phyloP scores from a whole-genome alignment of 495 filamentous ascomycete species.

The Penicillium cataractarum region DNA sequence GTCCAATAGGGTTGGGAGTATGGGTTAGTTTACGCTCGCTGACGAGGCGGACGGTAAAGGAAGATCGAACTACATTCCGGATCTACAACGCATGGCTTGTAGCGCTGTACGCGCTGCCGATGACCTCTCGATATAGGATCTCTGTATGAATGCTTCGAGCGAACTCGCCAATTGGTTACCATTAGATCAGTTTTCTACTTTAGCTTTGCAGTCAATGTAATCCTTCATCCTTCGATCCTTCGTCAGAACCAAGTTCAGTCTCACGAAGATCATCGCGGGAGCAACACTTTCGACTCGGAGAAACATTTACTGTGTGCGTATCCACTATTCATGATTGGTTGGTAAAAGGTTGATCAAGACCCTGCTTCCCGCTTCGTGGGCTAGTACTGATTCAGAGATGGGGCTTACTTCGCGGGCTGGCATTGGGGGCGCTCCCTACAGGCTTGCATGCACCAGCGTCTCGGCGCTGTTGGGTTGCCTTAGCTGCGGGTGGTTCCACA shows the following conservation, averaged over 20 bases:
- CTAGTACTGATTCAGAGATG: background rate
- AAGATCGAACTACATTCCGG: background rate
- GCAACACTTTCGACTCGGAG: too few relatives aligned
- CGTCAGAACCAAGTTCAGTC: background rate
- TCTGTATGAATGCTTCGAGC: background rate
- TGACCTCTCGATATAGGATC: background rate
- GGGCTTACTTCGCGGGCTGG: background rate
- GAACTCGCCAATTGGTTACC: background rate
- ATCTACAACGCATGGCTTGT: slow-evolving; percentile 5
- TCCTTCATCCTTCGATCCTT: background rate
- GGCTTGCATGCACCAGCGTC: background rate
- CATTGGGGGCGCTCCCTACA: background rate
- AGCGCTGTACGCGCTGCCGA: background rate
- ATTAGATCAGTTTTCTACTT: background rate
- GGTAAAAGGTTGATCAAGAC: background rate
- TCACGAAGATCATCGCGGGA: background rate
- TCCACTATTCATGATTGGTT: background rate
- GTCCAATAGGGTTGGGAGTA: background rate
- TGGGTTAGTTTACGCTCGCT: slow-evolving; percentile 1
- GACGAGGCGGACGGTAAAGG: background rate
- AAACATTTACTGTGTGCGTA: background rate
- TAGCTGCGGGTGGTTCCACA: background rate
- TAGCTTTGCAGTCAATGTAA: background rate
- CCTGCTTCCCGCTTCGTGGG: background rate
- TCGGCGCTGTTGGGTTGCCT: background rate